Evolutionary conservation across 495 filamentous ascomycete genomes (phyloP), one percentile per base, ranked within the genome.

Genomic region (Penicillium herquei): DNA sequence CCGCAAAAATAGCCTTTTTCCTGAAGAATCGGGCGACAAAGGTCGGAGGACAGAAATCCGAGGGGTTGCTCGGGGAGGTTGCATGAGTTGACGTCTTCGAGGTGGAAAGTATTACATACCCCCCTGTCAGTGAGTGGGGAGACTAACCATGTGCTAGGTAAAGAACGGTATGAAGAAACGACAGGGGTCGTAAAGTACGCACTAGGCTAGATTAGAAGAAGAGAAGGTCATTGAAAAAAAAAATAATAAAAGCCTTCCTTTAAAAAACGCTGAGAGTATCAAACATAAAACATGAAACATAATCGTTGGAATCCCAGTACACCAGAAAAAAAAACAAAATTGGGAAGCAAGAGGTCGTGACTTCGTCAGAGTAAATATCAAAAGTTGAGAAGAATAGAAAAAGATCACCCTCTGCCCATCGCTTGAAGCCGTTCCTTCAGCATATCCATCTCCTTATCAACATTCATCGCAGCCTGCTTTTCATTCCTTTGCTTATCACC

Each of bases 381-480:
- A 40, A 49, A 58, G 21, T 39, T 8, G 21, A 14, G 35, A 6
- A 50, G 39, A 26, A 13, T 26, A 12, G 26, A 52, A 9, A 63
- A 50, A 35, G 57, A 18, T 69, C 59, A 41, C 14, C 13, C 14
- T 14, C 57, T 59, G 18, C 66, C 68, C 54, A 75, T 51, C n/a
- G 57, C 57, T 39, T 65, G 64, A 18, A 77, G 47, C 13, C 73
- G 64, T 42, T 77, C 72, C 53, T 61, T 67, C 8, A 75, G 41
- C 39, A 66, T 49, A 17, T 70, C 71, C 62, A 75, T 63, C 49
- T 77, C 69, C 26, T 58, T 57, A 12, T 71, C 68, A 39, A 56
- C 39, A 16, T 65, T 60, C 50, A 55, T 57, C 11, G 47, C 64
- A 14, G 40, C 40, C 9, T 54, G 44, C 21, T 51, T 64, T 39